A percentile compares a stretch with the other conserved stretches of the same genome.
phyloP scores from a whole-genome alignment of 2,329 filamentous ascomycete genomes.

The Exophiala mesophila region DNA sequence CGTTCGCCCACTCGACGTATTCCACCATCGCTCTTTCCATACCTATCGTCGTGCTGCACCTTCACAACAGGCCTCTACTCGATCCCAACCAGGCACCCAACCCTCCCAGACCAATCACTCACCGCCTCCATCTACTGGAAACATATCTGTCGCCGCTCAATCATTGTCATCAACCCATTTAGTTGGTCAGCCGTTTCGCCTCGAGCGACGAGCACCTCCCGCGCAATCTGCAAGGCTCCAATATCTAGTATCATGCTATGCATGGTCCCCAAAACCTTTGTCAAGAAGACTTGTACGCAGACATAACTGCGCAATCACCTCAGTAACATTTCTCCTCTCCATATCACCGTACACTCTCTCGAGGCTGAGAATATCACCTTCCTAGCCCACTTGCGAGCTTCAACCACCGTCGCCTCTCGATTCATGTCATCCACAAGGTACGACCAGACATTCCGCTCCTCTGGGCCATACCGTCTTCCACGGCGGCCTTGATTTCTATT shows the following conservation, averaged over 20 bases:
- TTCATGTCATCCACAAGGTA: not conserved
- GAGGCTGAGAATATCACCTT: not conserved
- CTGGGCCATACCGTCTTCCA: not conserved
- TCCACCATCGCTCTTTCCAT: not conserved
- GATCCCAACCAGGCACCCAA: no score
- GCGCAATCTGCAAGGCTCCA: no score
- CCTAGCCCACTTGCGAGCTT: not conserved
- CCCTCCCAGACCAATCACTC: no score
- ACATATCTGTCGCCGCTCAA: no score
- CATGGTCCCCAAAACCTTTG: conserved; percentile 1
- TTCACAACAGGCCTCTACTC: not conserved
- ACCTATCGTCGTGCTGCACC: not conserved
- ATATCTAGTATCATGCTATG: not conserved
- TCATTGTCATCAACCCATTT: no score
- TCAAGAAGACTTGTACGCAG: no score
- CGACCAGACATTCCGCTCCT: not conserved
- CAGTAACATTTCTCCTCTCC: not conserved
- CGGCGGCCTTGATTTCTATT: not conserved
- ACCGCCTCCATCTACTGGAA: no score
- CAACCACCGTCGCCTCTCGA: not conserved
- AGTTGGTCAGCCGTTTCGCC: no score
- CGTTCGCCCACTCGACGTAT: not conserved
- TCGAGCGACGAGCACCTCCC: no score
- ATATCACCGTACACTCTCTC: not conserved
- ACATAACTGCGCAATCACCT: no score